Evolutionary conservation across 495 filamentous ascomycete genomes (phyloP).

Genomic region (Xylaria flabelliformis): DNA sequence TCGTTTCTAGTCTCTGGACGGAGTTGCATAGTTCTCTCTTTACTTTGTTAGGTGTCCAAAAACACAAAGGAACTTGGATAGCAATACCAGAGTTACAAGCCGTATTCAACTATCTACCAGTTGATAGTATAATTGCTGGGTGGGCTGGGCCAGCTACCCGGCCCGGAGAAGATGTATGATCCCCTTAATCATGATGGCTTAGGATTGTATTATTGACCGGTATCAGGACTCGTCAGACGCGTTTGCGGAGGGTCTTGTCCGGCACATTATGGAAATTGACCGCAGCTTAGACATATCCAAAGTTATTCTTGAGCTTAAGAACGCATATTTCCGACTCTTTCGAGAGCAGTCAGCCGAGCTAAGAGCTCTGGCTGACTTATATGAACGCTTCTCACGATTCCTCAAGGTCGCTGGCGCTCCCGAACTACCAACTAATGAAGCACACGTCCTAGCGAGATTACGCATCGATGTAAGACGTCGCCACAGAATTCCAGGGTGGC

Average conservation of each 20-base stretch:
- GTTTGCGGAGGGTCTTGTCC: neutral
- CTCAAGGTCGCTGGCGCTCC: slow-evolving; percentile 19
- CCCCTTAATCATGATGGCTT: neutral
- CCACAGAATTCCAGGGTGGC: slow-evolving; percentile 13
- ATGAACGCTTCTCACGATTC: slow-evolving; percentile 26
- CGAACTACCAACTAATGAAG: slow-evolving; percentile 11
- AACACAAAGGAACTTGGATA: neutral
- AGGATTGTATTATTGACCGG: neutral
- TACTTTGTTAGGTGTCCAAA: neutral
- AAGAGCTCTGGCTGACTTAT: slow-evolving; percentile 6
- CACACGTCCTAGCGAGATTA: slow-evolving; percentile 18
- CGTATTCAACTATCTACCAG: slow-evolving; percentile 12
- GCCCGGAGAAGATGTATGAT: slow-evolving; percentile 5
- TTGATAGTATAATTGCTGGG: neutral
- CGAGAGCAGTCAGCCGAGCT: slow-evolving; percentile 19
- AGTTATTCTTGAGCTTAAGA: neutral
- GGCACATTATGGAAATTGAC: neutral
- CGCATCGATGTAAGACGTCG: neutral
- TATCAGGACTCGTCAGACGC: neutral
- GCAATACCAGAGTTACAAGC: slow-evolving; percentile 12
- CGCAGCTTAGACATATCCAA: neutral
- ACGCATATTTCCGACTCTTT: slow-evolving; percentile 16
- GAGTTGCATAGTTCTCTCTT: neutral
- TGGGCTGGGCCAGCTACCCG: neutral
- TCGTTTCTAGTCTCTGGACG: neutral